Percentiles rank a stretch among this genome's conserved stretches.
Conservation (phyloP, 2,329 filamentous ascomycete species). For the Botrytis fabae region DNA sequence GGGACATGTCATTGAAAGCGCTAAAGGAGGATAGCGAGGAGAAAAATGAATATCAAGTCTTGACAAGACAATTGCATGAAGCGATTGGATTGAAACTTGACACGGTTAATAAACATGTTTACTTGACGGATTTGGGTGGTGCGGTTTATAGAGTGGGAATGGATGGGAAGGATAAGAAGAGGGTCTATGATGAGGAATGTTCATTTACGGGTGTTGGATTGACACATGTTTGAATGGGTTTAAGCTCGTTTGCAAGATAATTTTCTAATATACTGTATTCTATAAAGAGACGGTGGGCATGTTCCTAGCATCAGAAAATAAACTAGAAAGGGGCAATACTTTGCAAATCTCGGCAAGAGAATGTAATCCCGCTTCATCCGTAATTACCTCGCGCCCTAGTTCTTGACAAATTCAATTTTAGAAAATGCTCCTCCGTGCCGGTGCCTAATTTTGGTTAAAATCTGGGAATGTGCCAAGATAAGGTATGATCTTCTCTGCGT, state of each 20-base stretch:
- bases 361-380: background rate
- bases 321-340: background rate
- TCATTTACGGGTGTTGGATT: constrained; percentile 21
- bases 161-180: constrained; percentile 35
- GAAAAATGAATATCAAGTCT: constrained; percentile 33
- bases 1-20: background rate
- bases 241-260: fast-evolving
- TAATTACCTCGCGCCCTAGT: background rate
- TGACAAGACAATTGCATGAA: constrained; percentile 46
- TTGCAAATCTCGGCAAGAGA: background rate
- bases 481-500: background rate
- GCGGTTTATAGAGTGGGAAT: constrained; percentile 43
- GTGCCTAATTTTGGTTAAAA: background rate
- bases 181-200: constrained; percentile 25
- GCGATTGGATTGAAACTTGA: constrained; percentile 50
- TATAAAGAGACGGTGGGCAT: background rate
- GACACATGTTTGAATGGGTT: background rate
- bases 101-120: constrained; percentile 41
- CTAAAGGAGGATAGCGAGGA: constrained; percentile 3
- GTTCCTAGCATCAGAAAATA: too few relatives aligned
- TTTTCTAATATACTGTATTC: background rate
- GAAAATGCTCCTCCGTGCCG: background rate
- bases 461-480: background rate
- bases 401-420: background rate
- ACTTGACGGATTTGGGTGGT: constrained; percentile 46